Evolutionary conservation across 2,329 filamentous ascomycete species (phyloP).

Genomic region (Karstenula rhodostoma): DNA sequence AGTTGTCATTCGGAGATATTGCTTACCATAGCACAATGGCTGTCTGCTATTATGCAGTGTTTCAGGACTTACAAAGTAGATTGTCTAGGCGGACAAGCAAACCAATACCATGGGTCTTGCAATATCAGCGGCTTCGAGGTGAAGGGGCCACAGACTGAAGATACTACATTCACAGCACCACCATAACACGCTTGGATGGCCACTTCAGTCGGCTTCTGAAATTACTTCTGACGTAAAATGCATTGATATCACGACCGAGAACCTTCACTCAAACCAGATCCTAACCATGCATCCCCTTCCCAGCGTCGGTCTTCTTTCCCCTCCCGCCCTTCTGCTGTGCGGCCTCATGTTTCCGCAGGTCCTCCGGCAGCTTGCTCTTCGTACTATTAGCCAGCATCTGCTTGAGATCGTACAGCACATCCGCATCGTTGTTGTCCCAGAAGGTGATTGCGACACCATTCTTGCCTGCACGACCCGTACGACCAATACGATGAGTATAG

Average conservation of each 20-base stretch:
- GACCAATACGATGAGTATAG: constrained; percentile 95
- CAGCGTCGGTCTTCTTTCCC: constrained; percentile 15
- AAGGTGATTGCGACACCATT: constrained; percentile 96
- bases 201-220: neutral
- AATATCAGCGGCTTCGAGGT: no score
- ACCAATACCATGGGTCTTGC: no score
- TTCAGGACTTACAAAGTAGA: no score
- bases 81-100: no score
- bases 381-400: constrained; percentile 93
- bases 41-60: no score
- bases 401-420: constrained; percentile 92
- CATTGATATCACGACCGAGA: neutral
- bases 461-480: constrained; percentile 97
- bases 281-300: constrained; percentile 8
- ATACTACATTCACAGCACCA: neutral
- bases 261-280: neutral
- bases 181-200: neutral
- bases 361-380: constrained; percentile 89
- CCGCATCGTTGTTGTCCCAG: constrained; percentile 85
- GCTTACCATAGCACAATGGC: no score
- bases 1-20: no score
- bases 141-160: no score
- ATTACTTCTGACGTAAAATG: neutral
- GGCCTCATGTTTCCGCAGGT: constrained; percentile 84
- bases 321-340: constrained; percentile 76